Evolutionary conservation across 345 rosid species (phyloP).

Genomic region (Citrus medica): DNA sequence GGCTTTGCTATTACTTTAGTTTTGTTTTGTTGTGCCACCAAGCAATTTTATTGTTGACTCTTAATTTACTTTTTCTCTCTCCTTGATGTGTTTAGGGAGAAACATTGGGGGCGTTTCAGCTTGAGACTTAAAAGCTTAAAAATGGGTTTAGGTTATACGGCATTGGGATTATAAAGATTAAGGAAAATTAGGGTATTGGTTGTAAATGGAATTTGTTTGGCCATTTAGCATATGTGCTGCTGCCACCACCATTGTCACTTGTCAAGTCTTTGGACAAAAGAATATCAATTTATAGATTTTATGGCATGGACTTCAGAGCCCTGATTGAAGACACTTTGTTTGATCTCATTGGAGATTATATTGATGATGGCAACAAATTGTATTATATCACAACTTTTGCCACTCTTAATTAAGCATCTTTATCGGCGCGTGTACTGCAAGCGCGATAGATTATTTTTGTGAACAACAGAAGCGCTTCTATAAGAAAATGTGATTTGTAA

Average conservation of each 20-base stretch:
- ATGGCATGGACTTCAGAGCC: slow-evolving; percentile 47
- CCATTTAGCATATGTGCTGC: slow-evolving; percentile 25
- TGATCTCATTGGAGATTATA: slow-evolving; percentile 32
- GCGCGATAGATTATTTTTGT: neutral
- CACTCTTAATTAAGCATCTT: neutral
- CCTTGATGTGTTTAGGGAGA: neutral
- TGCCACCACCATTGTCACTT: neutral
- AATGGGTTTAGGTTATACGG: neutral
- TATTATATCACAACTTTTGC: too few species aligned
- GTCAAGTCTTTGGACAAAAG: slow-evolving; percentile 4
- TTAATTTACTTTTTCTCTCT: neutral
- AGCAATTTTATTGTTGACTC: neutral
- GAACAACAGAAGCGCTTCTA: neutral
- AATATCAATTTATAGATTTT: neutral
- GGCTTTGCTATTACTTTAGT: slow-evolving; percentile 13
- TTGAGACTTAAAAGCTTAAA: too few species aligned
- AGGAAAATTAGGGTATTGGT: slow-evolving; percentile 21
- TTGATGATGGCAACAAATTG: neutral
- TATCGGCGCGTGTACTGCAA: neutral
- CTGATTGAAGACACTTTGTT: neutral
- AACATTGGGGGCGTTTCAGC: too few species aligned
- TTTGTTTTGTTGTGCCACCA: slow-evolving; percentile 23
- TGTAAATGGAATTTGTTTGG: slow-evolving; percentile 36
- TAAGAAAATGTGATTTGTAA: neutral
- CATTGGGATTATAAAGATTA: slow-evolving; percentile 28